Evolutionary conservation across 371 early-diverging fungal genomes (phyloP).

Genomic region (Nematocida minor): DNA sequence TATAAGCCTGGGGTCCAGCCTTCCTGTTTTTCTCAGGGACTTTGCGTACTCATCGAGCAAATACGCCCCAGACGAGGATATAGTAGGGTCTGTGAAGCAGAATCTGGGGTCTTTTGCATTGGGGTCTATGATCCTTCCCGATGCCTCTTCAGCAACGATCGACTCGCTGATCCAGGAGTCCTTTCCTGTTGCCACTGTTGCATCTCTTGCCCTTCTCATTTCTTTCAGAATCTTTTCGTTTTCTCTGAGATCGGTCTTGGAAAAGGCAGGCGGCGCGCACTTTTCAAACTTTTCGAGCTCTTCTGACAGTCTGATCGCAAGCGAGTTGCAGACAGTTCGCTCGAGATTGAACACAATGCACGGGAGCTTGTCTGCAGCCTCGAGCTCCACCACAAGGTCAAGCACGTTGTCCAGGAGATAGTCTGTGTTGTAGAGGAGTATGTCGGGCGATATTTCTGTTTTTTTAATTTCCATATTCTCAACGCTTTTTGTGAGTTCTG

Average conservation of each 20-base stretch:
- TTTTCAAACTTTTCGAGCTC: conserved; percentile 59
- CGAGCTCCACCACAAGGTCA: conserved; percentile 54
- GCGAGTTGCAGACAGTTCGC: conserved; percentile 65
- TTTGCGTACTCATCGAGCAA: conserved; percentile 61
- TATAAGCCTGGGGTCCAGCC: conserved; percentile 37
- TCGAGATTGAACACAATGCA: conserved; percentile 68
- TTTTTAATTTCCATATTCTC: background rate
- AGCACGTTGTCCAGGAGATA: conserved; percentile 60
- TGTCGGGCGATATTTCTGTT: conserved; percentile 28
- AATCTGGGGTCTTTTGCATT: conserved; percentile 60
- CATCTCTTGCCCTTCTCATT: conserved; percentile 60
- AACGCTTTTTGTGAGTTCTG: background rate
- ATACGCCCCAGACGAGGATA: conserved; percentile 59
- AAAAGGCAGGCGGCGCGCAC: conserved; percentile 14
- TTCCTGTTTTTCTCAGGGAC: conserved; percentile 51
- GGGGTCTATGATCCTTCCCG: conserved; percentile 39
- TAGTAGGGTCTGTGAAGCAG: conserved; percentile 56
- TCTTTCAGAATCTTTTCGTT: conserved; percentile 61
- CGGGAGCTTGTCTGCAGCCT: conserved; percentile 65
- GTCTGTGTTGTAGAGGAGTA: conserved; percentile 37
- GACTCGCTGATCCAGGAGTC: conserved; percentile 63
- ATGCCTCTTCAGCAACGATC: conserved; percentile 47
- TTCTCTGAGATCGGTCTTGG: conserved; percentile 50
- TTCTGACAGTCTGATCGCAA: conserved; percentile 61
- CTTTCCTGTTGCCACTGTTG: conserved; percentile 46